A percentile compares a stretch with the other conserved stretches of the same genome.
phyloP scores from a whole-genome alignment of 2,329 filamentous ascomycete species.

The Colletotrichum sp. region DNA sequence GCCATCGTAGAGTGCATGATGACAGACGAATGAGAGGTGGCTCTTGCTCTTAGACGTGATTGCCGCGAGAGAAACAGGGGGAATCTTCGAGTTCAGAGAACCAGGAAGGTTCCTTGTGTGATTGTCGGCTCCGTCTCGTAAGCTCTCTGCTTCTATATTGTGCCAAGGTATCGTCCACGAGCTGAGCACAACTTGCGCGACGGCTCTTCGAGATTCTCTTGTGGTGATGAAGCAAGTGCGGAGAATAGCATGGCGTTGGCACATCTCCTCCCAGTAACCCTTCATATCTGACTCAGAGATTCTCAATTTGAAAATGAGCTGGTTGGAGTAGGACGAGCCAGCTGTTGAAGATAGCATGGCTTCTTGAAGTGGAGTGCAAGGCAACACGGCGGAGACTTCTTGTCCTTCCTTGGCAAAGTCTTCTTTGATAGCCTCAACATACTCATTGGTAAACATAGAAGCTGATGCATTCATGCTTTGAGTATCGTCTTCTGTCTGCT shows the following conservation, averaged over 20 bases:
- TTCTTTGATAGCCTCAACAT: neutral
- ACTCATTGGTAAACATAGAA: neutral
- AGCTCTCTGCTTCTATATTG: constrained; percentile 31
- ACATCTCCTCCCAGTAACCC: constrained; percentile 66
- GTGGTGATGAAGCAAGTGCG: constrained; percentile 78
- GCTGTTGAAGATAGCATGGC: constrained; percentile 75
- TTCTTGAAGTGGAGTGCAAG: constrained; percentile 88
- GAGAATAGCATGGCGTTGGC: constrained; percentile 74
- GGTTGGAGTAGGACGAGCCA: constrained; percentile 72
- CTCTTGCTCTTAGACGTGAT: constrained; percentile 34
- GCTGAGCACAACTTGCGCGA: constrained; percentile 73
- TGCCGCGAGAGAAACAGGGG: constrained; percentile 50
- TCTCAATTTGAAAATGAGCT: constrained; percentile 67
- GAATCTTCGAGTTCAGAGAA: constrained; percentile 48
- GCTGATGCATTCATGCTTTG: neutral
- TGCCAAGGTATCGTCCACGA: constrained; percentile 47
- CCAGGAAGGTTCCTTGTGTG: constrained; percentile 45
- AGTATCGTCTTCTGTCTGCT: neutral
- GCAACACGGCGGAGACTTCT: constrained; percentile 64
- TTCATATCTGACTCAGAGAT: constrained; percentile 56
- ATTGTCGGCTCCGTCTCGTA: constrained; percentile 41
- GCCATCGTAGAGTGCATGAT: constrained; percentile 89
- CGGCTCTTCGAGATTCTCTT: constrained; percentile 62
- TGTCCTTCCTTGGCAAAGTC: constrained; percentile 35
- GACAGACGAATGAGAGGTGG: constrained; percentile 60